phyloP scores from a whole-genome alignment of 805 yeast species.

The Priceomyces medius region DNA sequence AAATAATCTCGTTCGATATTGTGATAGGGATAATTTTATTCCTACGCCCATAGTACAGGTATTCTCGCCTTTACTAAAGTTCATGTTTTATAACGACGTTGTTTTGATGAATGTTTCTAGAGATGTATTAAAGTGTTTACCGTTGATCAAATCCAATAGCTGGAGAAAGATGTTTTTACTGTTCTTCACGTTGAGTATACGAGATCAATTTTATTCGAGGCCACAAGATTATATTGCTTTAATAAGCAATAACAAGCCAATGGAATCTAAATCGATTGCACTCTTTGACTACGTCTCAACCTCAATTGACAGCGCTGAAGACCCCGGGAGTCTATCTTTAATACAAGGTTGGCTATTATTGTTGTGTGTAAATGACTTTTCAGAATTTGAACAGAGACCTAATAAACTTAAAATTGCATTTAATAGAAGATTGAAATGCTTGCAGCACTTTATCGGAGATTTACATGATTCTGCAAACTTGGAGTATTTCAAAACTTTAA shows the following conservation, averaged over 20 bases:
- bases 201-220: conserved; percentile 37
- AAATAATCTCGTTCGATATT: conserved; percentile 23
- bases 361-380: conserved; percentile 35
- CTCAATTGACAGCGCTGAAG: conserved; percentile 27
- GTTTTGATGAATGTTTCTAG: conserved; percentile 23
- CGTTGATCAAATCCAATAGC: conserved; percentile 27
- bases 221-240: conserved; percentile 33
- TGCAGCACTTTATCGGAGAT: conserved; percentile 28
- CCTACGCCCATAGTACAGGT: conserved; percentile 27
- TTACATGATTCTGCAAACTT: conserved; percentile 23
- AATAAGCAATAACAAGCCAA: conserved; percentile 20
- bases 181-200: conserved; percentile 29
- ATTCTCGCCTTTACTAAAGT: conserved; percentile 36
- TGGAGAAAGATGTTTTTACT: conserved; percentile 39
- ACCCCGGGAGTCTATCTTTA: conserved; percentile 17
- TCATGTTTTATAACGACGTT: conserved; percentile 25
- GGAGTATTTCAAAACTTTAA: conserved; percentile 35
- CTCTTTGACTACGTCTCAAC: conserved; percentile 32
- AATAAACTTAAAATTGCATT: conserved; percentile 31
- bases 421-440: conserved; percentile 36
- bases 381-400: conserved; percentile 29
- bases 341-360: conserved; percentile 33
- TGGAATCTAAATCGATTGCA: conserved; percentile 23
- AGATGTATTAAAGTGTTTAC: conserved; percentile 21
- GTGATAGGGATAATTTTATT: conserved; percentile 23